Evolutionary conservation across 139 green algal genomes (phyloP), one percentile per base, ranked within the genome.

Genomic region (Pleodorina starrii): DNA sequence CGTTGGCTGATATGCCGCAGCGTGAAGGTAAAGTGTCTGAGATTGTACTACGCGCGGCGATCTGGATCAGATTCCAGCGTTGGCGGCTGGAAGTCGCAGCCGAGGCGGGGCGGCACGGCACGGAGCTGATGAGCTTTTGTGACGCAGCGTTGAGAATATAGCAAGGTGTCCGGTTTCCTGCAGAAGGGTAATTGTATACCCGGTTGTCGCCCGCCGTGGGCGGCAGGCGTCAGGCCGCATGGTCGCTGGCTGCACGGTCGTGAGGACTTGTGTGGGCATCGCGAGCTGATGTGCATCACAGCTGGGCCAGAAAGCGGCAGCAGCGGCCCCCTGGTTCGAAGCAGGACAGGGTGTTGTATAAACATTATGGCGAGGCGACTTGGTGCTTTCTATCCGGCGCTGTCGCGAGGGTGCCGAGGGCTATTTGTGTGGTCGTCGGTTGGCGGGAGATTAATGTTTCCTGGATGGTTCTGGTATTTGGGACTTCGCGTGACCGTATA

Each of bases 101-200:
- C 66, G n/a, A 75, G 66, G 66, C 66, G 66, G 57, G 57, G 66
- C 66, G 66, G 66, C 35, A 43, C n/a, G 66, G 66, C 66, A 25
- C 66, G 16, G 66, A 42, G 17, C 19, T 72, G 21, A 72, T 60
- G 59, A n/a, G 59, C 21, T 71, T 71, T 25, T 27, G 66, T 46
- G 66, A 75, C 10, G 66, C 66, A 75, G 66, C 66, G 66, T 75
- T 75, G 66, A 75, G 66, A 75, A 75, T 71, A 71, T 71, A 75
- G 66, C 66, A 75, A 27, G 66, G 66, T 75, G 66, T 75, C 43
- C 66, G 32, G 66, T 75, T 75, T 75, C 66, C 66, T 75, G 66
- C 66, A 75, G 25, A 75, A 75, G 66, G 66, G 66, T 75, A 75
- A 75, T 71, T 71, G 59, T 71, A 71, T 71, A 14, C 59, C 59